These are phyloP conservation scores for Caloboletus firmus DNA, from an alignment of 1,284 basidiomycete species.

Conservation along the genomic window DNA sequence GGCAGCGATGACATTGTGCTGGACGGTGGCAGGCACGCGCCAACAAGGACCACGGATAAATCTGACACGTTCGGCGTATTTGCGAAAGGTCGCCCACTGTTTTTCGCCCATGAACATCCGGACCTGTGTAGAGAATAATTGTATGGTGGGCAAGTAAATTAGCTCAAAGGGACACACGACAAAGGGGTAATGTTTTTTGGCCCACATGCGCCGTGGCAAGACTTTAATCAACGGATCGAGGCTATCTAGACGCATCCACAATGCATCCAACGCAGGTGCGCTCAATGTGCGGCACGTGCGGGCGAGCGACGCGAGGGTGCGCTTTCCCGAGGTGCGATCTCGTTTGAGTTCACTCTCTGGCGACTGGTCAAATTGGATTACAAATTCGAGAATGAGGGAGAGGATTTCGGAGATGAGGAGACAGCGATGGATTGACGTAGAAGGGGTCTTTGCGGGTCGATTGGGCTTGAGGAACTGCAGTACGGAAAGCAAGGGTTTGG, in stretches of 20 bases:
- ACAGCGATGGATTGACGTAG: slow-evolving; percentile 20
- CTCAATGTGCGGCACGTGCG: slow-evolving; percentile 29
- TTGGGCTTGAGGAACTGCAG: neutral
- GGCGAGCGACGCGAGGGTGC: slow-evolving; percentile 26
- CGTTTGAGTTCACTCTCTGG: slow-evolving; percentile 18
- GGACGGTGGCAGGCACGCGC: slow-evolving; percentile 17
- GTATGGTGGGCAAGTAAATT: neutral
- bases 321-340: slow-evolving; percentile 20
- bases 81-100: slow-evolving; percentile 26
- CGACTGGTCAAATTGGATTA: slow-evolving; percentile 24
- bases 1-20: slow-evolving; percentile 24
- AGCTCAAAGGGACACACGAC: slow-evolving; percentile 14
- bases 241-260: slow-evolving; percentile 29
- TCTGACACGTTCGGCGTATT: slow-evolving; percentile 26
- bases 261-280: slow-evolving; percentile 21
- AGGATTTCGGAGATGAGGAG: slow-evolving; percentile 29
- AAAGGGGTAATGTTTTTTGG: slow-evolving; percentile 17
- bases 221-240: slow-evolving; percentile 31
- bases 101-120: slow-evolving; percentile 29
- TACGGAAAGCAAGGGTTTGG: slow-evolving; percentile 2
- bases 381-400: slow-evolving; percentile 23
- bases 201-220: slow-evolving; percentile 27
- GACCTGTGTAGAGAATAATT: slow-evolving; percentile 11
- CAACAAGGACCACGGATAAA: slow-evolving; percentile 26
- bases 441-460: neutral